phyloP scores from a whole-genome alignment of 176 grass and related monocot species.

The Panicum miliaceum region DNA sequence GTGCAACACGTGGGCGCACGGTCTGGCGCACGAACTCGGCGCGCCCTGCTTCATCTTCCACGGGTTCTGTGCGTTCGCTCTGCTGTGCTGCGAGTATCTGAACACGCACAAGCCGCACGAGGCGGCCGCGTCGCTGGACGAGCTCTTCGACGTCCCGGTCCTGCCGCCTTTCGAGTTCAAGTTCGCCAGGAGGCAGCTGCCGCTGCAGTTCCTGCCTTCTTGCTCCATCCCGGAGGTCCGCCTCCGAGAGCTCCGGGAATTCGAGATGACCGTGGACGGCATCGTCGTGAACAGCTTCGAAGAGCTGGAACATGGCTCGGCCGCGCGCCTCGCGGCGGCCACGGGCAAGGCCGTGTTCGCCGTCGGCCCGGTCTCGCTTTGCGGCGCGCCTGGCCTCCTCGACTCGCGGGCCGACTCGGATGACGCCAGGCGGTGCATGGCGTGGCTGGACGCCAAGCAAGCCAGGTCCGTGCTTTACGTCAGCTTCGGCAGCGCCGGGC shows the following conservation, averaged over 20 bases:
- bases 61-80: constrained; percentile 50
- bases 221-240: neutral
- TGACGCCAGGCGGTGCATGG: constrained; percentile 43
- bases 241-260: neutral
- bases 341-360: constrained; percentile 59
- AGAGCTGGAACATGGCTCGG: constrained; percentile 51
- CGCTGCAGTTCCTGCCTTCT: constrained; percentile 46
- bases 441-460: constrained; percentile 65
- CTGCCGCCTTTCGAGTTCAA: constrained; percentile 45
- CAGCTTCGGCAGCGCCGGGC: constrained; percentile 68
- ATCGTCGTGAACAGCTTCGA: constrained; percentile 71
- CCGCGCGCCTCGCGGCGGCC: constrained; percentile 29
- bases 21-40: constrained; percentile 51
- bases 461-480: constrained; percentile 62
- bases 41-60: constrained; percentile 56
- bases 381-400: neutral
- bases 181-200: constrained; percentile 50
- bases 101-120: constrained; percentile 50
- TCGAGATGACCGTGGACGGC: constrained; percentile 59
- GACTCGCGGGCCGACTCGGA: constrained; percentile 8
- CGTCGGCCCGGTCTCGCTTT: constrained; percentile 57
- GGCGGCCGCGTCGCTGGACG: constrained; percentile 24
- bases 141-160: constrained; percentile 43
- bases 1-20: constrained; percentile 55
- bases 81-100: constrained; percentile 48